Base-by-base conservation (phyloP, 805 yeast genomes). In the Scheffersomyces stipitis region DNA sequence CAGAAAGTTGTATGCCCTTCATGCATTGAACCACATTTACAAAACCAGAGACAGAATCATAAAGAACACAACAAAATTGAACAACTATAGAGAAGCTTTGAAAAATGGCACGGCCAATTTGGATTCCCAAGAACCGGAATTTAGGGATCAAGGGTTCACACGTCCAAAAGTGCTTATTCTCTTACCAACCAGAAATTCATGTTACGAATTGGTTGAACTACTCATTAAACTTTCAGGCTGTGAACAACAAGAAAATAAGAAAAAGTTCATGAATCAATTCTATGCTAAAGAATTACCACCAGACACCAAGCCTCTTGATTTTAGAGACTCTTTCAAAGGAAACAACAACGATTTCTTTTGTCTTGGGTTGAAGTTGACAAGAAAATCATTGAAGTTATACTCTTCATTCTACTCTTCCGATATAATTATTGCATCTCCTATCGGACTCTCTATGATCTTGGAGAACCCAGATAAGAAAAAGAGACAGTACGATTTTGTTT, bases 101-200 rank as follows among this genome's bases (percentile, higher is more conserved):
- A 56, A 67, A 30, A 56, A 36, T 58, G 71, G 37, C 54, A 65
- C 40, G 7, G 65, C 66, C 17, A 77, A 72, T 34, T 67, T 64
- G 2, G 45, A 43, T 10, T 36, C 41, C 17, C 54, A 57, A 47
- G 81, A 75, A 41, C 76, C 76, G 9, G 95, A 87, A 50, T 72
- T 75, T 45, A 68, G 95, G 38, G 99, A 93, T 58, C 98, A 93
- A 60, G 98, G 99, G 18, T 93, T 88, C 58, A 90, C 96, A 0
- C 74, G 98, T 44, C 96, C 99, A 1, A 90, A 89, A 52, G 89
- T 84, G 1, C 64, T 93, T 38, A 78, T 91, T 4, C 61, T 93
- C 17, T 65, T 87, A 28, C 98, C 99, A 9, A 87, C 96, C 0
- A 75, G 96, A 52, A 76, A 88, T 47, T 66, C 83, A 7, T 88